Evolutionary conservation across 1,284 basidiomycete genomes (phyloP).

Genomic region (Microstroma glucosiphilum): DNA sequence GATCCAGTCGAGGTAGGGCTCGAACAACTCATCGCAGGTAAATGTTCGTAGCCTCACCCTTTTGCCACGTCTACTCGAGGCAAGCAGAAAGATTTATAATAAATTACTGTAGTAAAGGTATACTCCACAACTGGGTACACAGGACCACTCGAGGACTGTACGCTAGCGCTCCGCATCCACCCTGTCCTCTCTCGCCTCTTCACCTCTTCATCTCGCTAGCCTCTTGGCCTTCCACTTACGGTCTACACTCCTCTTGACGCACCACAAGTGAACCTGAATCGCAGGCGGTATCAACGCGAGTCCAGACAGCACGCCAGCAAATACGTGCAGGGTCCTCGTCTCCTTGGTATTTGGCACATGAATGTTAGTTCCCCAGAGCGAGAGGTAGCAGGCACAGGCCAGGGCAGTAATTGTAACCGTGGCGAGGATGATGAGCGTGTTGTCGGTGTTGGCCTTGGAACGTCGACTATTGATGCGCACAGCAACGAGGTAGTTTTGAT

Average conservation of each 20-base stretch:
- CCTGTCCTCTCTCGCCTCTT: background rate
- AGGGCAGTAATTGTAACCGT: conserved; percentile 54
- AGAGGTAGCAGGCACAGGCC: conserved; percentile 51
- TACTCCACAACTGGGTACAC: no score
- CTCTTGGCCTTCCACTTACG: conserved; percentile 6
- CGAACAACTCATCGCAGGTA: no score
- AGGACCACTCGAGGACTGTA: no score
- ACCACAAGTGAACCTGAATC: conserved; percentile 2
- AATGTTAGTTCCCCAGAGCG: conserved; percentile 63
- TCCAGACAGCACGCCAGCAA: background rate
- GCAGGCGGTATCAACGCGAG: background rate
- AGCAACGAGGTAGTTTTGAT: conserved; percentile 75
- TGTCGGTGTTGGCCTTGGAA: conserved; percentile 37
- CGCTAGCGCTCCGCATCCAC: no score
- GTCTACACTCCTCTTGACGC: background rate
- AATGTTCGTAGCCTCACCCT: no score
- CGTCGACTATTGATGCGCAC: conserved; percentile 63
- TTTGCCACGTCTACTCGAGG: no score
- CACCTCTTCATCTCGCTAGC: background rate
- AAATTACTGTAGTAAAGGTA: no score
- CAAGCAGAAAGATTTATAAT: no score
- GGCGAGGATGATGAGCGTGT: conserved; percentile 54
- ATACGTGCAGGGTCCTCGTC: background rate
- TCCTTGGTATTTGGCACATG: conserved; percentile 52
- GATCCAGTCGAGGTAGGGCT: no score